Base-by-base conservation (phyloP, 768 basidiomycete species). In the Tylopilus cervinicoccineus region DNA sequence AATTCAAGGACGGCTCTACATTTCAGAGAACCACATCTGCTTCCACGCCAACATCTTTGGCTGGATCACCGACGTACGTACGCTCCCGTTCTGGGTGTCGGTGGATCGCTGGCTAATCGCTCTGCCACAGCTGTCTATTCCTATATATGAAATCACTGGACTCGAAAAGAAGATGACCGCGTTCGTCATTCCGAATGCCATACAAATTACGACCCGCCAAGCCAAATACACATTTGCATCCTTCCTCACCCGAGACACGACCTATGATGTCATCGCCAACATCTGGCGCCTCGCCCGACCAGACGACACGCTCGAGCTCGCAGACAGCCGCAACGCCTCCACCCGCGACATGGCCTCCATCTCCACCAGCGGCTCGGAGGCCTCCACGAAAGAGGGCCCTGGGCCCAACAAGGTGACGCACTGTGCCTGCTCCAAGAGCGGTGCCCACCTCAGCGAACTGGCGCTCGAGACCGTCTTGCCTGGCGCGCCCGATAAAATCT, bases 1-100 rank as follows among this genome's bases (percentile, higher is more conserved):
- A 26, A 87, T 98, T 36, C 96, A 98, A 75, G 96, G 96, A 5
- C 77, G 96, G 11, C 65, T 99, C 48, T 97, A 97, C 69, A 90
- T 98, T 20, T 98, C 96, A 7, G 95, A 99, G 70, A 97, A 98
- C 69, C 94, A 97, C 63, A 80, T 97, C n/a, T 98, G 93, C 72
- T 99, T 98, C 75, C 91, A 99, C 59, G 95, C 96, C 36, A 98
- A 98, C 63, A 97, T 98, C 37, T 95, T 98, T 68, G 95, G 96
- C 36, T 98, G 95, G 96, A 87, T 96, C 41, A 98, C 95, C 24
- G 85, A 95, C 63, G 94, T 95, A 67, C 67, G 93, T 75, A 0
- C 29, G 12, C 26, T 39, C 40, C 28, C 16, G 23, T 44, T 38
- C 26, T 23, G 10, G 48, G 23, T 22, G 19, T 4, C 24, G 27